Evolutionary conservation across 768 basidiomycete genomes (phyloP).

Genomic region (Clitopilus passeckerianus): DNA sequence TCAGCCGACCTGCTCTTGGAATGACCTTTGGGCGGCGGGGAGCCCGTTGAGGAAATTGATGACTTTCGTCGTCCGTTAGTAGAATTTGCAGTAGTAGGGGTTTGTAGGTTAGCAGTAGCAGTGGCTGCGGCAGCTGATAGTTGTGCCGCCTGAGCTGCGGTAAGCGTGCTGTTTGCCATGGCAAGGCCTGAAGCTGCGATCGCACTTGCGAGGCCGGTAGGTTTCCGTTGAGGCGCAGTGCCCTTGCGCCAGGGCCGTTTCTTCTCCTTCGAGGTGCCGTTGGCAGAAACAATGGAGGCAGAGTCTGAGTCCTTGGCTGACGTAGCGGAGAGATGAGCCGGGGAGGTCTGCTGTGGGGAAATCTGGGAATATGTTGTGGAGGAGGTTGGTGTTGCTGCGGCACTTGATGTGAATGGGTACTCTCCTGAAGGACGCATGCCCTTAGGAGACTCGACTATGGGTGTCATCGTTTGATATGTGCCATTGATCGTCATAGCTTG

Average conservation of each 20-base stretch:
- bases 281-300: conserved; percentile 18
- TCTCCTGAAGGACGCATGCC: conserved; percentile 17
- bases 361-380: conserved; percentile 1
- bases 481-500: neutral
- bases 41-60: conserved; percentile 2
- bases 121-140: conserved; percentile 21
- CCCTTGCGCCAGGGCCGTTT: conserved; percentile 38
- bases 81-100: neutral
- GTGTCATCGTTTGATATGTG: conserved; percentile 14
- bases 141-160: conserved; percentile 40
- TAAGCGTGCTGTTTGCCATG: conserved; percentile 55
- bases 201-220: conserved; percentile 61
- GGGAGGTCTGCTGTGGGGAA: conserved; percentile 9
- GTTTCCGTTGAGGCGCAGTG: conserved; percentile 35
- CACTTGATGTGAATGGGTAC: conserved; percentile 15
- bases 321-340: conserved; percentile 8
- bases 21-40: conserved; percentile 5
- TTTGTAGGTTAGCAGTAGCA: conserved; percentile 10
- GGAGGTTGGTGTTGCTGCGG: conserved; percentile 2
- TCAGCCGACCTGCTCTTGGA: conserved; percentile 10
- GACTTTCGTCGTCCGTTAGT: neutral
- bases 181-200: conserved; percentile 63
- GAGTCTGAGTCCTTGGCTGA: conserved; percentile 17
- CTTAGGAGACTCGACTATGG: conserved; percentile 44
- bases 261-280: conserved; percentile 22